A percentile compares a stretch with the other conserved stretches of the same genome.
Conservation (phyloP, 2,329 filamentous ascomycete species). For the Trichoderma atrobrunneum region DNA sequence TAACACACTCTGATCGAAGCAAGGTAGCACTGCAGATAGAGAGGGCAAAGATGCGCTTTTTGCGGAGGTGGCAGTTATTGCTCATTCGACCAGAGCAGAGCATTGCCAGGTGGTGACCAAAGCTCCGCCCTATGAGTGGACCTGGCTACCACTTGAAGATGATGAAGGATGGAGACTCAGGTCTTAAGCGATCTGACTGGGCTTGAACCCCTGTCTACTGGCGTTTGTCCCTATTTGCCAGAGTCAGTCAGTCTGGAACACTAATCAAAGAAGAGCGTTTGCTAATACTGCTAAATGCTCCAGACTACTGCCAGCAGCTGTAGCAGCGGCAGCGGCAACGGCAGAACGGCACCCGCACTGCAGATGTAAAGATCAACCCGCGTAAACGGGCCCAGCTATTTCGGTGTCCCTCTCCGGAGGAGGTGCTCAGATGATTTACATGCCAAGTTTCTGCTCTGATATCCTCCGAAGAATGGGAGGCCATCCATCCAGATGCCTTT, state of each 20-base stretch:
- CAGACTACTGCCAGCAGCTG: no score
- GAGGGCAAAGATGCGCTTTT: background rate
- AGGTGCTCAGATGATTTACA: background rate
- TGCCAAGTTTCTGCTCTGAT: background rate
- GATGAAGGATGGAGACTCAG: slow-evolving; percentile 3
- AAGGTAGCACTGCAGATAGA: background rate
- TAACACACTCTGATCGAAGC: background rate
- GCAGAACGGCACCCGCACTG: background rate
- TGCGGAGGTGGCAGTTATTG: slow-evolving; percentile 10
- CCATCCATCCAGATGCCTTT: background rate
- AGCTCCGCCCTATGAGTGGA: slow-evolving; percentile 17
- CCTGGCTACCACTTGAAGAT: slow-evolving; percentile 2
- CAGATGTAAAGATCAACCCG: background rate
- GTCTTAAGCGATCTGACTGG: slow-evolving; percentile 12
- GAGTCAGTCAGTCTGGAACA: background rate
- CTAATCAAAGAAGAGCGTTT: background rate
- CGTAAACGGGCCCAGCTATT: background rate
- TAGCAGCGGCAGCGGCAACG: background rate
- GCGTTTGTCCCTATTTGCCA: background rate
- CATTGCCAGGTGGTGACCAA: slow-evolving; percentile 7
- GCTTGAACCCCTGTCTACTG: background rate
- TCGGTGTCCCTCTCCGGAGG: background rate
- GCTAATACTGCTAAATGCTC: background rate
- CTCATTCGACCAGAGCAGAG: background rate
- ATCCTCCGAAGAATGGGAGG: background rate